Conservation (phyloP, 1,284 basidiomycete species). For the Chalciporus sp. region DNA sequence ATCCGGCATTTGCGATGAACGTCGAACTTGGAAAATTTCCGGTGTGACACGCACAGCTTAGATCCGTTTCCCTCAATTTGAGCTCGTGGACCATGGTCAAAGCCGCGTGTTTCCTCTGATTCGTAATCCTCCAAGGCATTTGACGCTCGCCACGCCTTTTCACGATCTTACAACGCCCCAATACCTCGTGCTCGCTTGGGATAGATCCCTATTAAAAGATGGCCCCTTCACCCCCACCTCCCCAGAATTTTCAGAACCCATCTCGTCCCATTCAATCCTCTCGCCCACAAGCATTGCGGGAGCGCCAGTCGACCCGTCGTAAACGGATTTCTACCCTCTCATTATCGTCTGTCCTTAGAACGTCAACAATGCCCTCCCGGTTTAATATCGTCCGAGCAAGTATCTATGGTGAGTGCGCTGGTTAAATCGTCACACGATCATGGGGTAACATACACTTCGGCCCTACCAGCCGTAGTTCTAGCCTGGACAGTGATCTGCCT, state of each 20-base stretch:
- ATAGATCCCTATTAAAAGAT: slow-evolving; percentile 36
- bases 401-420: slow-evolving; percentile 55
- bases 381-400: slow-evolving; percentile 68
- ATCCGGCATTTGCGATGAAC: slow-evolving; percentile 7
- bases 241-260: slow-evolving; percentile 28
- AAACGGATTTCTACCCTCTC: slow-evolving; percentile 35
- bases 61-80: slow-evolving; percentile 25
- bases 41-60: slow-evolving; percentile 20
- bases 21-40: slow-evolving; percentile 19
- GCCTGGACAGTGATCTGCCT: slow-evolving; percentile 75
- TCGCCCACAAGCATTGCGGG: slow-evolving; percentile 18
- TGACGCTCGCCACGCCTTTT: slow-evolving; percentile 41
- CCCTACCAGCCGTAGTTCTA: slow-evolving; percentile 54
- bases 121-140: slow-evolving; percentile 31
- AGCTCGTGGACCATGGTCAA: slow-evolving; percentile 22
- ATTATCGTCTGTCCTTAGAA: slow-evolving; percentile 31
- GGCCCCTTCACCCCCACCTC: slow-evolving; percentile 37
- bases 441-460: slow-evolving; percentile 10
- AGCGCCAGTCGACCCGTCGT: slow-evolving; percentile 41
- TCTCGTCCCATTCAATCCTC: slow-evolving; percentile 21
- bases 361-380: slow-evolving; percentile 45
- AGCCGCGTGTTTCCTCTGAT: slow-evolving; percentile 29
- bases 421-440: neutral
- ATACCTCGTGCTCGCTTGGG: slow-evolving; percentile 32
- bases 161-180: slow-evolving; percentile 26